A percentile compares a stretch with the other conserved stretches of the same genome.
Evolutionary conservation across 2,329 filamentous ascomycete genomes (phyloP).

Genomic region (Pestalotiopsis sp.): DNA sequence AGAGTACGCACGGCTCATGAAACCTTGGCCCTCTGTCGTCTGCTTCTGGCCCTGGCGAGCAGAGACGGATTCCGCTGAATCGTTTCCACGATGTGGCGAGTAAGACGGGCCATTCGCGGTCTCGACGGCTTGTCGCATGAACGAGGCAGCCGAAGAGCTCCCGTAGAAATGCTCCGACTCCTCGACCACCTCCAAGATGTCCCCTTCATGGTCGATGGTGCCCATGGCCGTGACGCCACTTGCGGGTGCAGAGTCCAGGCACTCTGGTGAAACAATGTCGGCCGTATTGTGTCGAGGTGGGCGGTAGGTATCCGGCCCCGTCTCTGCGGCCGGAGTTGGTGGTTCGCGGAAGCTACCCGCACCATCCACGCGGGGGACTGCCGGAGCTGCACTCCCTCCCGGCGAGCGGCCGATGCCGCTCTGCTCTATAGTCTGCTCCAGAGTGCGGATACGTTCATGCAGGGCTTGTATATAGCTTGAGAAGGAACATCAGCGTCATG

Average conservation of each 20-base stretch:
- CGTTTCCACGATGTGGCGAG: neutral
- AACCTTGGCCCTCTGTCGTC: neutral
- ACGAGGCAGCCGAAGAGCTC: neutral
- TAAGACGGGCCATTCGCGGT: neutral
- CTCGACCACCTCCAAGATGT: neutral
- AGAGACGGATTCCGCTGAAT: neutral
- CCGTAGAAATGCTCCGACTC: neutral
- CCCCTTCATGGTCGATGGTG: neutral
- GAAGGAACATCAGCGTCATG: neutral
- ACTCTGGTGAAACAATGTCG: neutral
- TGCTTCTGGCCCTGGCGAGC: neutral
- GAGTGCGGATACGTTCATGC: conserved; percentile 2
- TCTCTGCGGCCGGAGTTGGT: neutral
- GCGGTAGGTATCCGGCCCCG: neutral
- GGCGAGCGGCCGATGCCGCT: neutral
- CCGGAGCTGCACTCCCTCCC: neutral
- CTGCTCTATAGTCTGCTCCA: neutral
- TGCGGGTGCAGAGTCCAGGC: neutral
- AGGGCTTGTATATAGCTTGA: neutral
- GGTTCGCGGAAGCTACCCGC: neutral
- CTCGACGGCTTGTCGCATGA: neutral
- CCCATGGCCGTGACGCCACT: conserved; percentile 1
- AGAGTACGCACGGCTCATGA: neutral
- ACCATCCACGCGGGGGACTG: neutral
- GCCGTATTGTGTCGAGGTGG: neutral